Percentiles rank a stretch among this genome's conserved stretches.
These are phyloP conservation scores for Kodamaea laetipori DNA, from an alignment of 805 yeast species.

Conservation along the genomic window DNA sequence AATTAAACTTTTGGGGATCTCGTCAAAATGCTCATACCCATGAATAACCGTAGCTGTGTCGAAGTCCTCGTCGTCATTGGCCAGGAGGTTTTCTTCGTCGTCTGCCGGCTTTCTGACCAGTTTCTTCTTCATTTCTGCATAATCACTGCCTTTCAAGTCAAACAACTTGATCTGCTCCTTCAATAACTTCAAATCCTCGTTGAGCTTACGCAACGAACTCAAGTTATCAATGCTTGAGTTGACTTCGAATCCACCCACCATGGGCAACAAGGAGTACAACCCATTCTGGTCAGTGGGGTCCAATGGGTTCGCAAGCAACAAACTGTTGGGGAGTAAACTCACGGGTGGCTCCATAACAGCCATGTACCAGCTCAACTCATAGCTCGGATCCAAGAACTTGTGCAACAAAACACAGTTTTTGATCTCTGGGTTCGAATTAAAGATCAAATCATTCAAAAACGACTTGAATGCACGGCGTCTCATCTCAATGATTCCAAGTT, in stretches of 20 bases:
- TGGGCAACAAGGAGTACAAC: slow-evolving; percentile 50
- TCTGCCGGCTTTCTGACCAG: background rate
- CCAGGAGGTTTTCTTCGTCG: background rate
- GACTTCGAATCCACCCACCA: slow-evolving; percentile 41
- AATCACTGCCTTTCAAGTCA: slow-evolving; percentile 27
- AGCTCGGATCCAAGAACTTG: slow-evolving; percentile 54
- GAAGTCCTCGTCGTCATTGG: slow-evolving; percentile 7
- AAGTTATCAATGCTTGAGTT: slow-evolving; percentile 32
- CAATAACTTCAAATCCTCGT: slow-evolving; percentile 37
- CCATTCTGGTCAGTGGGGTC: slow-evolving; percentile 57
- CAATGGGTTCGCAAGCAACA: slow-evolving; percentile 51
- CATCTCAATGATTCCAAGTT: slow-evolving; percentile 45
- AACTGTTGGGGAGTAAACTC: slow-evolving; percentile 47
- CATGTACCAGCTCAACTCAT: slow-evolving; percentile 53
- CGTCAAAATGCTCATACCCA: slow-evolving; percentile 20
- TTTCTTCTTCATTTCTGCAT: slow-evolving; percentile 11
- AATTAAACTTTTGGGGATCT: slow-evolving; percentile 36
- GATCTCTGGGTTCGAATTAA: slow-evolving; percentile 32
- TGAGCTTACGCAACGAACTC: slow-evolving; percentile 33
- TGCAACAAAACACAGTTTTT: slow-evolving; percentile 39
- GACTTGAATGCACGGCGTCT: slow-evolving; percentile 48
- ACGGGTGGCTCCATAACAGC: slow-evolving; percentile 51
- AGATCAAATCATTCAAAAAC: slow-evolving; percentile 44
- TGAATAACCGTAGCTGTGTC: background rate
- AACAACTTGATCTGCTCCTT: slow-evolving; percentile 35